Evolutionary conservation across 129 eudicot genomes (phyloP).

Genomic region (Lonicera japonica): DNA sequence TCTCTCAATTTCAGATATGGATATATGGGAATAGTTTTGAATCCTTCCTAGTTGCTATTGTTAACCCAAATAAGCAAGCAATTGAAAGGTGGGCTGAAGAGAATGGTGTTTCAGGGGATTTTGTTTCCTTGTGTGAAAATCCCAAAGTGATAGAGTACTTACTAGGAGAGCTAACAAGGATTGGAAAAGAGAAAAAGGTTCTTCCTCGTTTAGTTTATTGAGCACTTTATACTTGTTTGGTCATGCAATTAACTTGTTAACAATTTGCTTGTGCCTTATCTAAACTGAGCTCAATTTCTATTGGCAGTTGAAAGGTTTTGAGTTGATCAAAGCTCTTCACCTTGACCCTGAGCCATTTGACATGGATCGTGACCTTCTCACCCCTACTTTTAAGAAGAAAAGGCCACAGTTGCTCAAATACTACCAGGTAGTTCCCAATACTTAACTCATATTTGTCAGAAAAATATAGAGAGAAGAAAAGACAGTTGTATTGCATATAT

Average conservation of each 20-base stretch:
- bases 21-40: slow-evolving; percentile 85
- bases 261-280: neutral
- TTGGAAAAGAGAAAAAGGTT: slow-evolving; percentile 85
- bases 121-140: slow-evolving; percentile 52
- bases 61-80: slow-evolving; percentile 60
- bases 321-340: slow-evolving; percentile 62
- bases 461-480: too few relatives aligned
- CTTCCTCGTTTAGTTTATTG: neutral
- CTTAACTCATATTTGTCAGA: too few relatives aligned
- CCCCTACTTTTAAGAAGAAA: slow-evolving; percentile 82
- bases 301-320: slow-evolving; percentile 86
- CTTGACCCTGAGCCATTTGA: slow-evolving; percentile 82
- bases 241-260: neutral
- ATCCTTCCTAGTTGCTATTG: slow-evolving; percentile 76
- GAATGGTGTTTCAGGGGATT: slow-evolving; percentile 55
- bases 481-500: too few relatives aligned
- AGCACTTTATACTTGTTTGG: neutral
- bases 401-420: slow-evolving; percentile 78
- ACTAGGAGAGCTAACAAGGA: slow-evolving; percentile 49
- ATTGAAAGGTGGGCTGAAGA: slow-evolving; percentile 66
- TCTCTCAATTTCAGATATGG: slow-evolving; percentile 58
- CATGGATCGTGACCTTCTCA: slow-evolving; percentile 85
- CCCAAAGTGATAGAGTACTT: slow-evolving; percentile 55
- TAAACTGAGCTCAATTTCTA: neutral
- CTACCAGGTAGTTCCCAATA: slow-evolving; percentile 52